Evolutionary conservation across 331 rosid species (phyloP).

Genomic region (Rosa hybrid): DNA sequence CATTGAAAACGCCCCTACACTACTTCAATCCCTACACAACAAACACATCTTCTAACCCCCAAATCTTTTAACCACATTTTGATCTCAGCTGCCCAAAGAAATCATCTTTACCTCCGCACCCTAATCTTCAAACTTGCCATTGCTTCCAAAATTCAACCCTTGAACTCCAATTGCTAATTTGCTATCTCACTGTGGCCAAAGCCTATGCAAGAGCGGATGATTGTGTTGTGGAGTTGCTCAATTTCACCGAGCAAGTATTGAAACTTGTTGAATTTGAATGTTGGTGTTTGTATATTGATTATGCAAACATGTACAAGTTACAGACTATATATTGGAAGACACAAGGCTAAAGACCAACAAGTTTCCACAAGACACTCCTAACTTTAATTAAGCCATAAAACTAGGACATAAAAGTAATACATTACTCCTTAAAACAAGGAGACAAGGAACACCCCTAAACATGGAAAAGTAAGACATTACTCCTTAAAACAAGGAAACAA

Average conservation of each 20-base stretch:
- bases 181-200: slow-evolving; percentile 52
- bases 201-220: slow-evolving; percentile 51
- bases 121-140: slow-evolving; percentile 55
- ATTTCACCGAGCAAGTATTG: slow-evolving; percentile 45
- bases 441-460: too few species aligned
- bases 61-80: slow-evolving; percentile 42
- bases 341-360: too few species aligned
- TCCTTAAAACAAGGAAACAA: too few species aligned
- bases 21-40: slow-evolving; percentile 45
- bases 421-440: too few species aligned
- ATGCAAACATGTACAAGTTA: too few species aligned
- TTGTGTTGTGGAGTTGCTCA: slow-evolving; percentile 38
- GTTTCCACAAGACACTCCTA: too few species aligned
- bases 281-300: too few species aligned
- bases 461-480: too few species aligned
- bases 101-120: slow-evolving; percentile 45
- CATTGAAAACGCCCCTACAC: background rate
- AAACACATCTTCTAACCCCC: slow-evolving; percentile 36
- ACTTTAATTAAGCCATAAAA: too few species aligned
- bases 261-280: slow-evolving; percentile 6
- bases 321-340: too few species aligned
- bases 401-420: too few species aligned
- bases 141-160: slow-evolving; percentile 27
- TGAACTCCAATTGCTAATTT: slow-evolving; percentile 33
- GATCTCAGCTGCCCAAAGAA: slow-evolving; percentile 53